A percentile compares a stretch with the other conserved stretches of the same genome.
Conservation (phyloP, 495 filamentous ascomycete genomes). For the Aeminium ludgeri region DNA sequence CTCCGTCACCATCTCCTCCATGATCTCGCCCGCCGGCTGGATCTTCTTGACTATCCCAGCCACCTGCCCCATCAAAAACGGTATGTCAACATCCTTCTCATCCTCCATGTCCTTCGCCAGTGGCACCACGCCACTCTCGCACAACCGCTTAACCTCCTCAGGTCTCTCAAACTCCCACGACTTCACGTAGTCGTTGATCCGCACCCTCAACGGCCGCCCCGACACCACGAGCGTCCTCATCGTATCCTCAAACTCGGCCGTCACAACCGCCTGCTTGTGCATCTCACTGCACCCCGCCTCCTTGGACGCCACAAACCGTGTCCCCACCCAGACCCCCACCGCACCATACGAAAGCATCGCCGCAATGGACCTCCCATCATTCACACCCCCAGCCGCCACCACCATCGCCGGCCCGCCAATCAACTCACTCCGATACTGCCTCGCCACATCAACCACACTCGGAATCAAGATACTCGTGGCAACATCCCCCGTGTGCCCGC, state of each 20-base stretch:
- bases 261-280: constrained; percentile 72
- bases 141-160: constrained; percentile 55
- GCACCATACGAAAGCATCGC: constrained; percentile 28
- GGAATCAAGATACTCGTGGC: constrained; percentile 29
- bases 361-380: constrained; percentile 26
- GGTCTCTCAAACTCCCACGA: constrained; percentile 53
- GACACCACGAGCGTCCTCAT: constrained; percentile 59
- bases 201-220: constrained; percentile 62
- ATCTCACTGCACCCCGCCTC: constrained; percentile 61
- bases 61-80: constrained; percentile 89
- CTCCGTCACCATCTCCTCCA: constrained; percentile 72
- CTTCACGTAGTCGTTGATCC: constrained; percentile 64
- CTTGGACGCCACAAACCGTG: constrained; percentile 59
- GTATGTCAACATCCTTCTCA: constrained; percentile 56
- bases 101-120: constrained; percentile 68
- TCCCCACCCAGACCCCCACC: constrained; percentile 39
- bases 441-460: constrained; percentile 27
- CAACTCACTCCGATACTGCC: constrained; percentile 27
- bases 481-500: constrained; percentile 29
- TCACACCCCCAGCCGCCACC: constrained; percentile 28
- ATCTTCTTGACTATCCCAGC: constrained; percentile 57
- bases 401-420: constrained; percentile 27
- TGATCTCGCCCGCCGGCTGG: constrained; percentile 63
- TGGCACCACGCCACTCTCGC: constrained; percentile 56
- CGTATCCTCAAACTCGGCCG: constrained; percentile 57